Base-by-base conservation (phyloP, 192 early-diverging fungal genomes). In the Coemansia sp. region DNA sequence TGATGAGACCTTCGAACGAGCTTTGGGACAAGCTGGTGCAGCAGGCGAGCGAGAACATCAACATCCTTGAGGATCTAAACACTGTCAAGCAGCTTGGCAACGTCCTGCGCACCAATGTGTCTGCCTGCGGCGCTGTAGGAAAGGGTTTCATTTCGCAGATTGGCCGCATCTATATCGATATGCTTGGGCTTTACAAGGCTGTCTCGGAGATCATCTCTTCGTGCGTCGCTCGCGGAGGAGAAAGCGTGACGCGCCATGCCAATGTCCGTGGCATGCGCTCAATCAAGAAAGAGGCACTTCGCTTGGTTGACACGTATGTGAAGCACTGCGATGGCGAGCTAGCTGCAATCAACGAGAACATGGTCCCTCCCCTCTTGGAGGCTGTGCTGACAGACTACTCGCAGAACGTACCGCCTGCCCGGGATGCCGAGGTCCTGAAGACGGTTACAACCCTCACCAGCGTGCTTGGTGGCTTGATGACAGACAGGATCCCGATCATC, bases 211-310 rank as follows among this genome's bases (percentile, higher is more conserved):
- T 93, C 52, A 93, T 99, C 61, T 94, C 93, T 4, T 83, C 87
- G 20, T 83, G 78, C 36, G 87, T 96, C 32, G 90, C 89, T 9
- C 70, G 81, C 36, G 85, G 91, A 57, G 95, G 92, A 9, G 79
- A 86, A 61, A 92, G 97, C 84, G 97, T 94, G 5, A 93, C 95
- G 13, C 90, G 92, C 62, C 94, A 91, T 20, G 95, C 95, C 22
- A 88, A 89, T 45, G 89, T 97, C 7, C 90, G 96, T 48, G 90
- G 90, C 19, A 86, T 95, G 81, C 86, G 95, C 67, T 93, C 93
- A 20, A 93, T 99, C 76, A 99, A 99, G 79, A 96, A 96, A 74
- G 96, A 99, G 68, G 85, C 93, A 32, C 76, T 99, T 63, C 89
- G 89, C 57, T 78, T 99, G 65, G 86, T 98, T n/a, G 95, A 99